These are phyloP conservation scores for Myriosclerotinia curreyana DNA, from an alignment of 2,329 filamentous ascomycete species.

Conservation along the genomic window DNA sequence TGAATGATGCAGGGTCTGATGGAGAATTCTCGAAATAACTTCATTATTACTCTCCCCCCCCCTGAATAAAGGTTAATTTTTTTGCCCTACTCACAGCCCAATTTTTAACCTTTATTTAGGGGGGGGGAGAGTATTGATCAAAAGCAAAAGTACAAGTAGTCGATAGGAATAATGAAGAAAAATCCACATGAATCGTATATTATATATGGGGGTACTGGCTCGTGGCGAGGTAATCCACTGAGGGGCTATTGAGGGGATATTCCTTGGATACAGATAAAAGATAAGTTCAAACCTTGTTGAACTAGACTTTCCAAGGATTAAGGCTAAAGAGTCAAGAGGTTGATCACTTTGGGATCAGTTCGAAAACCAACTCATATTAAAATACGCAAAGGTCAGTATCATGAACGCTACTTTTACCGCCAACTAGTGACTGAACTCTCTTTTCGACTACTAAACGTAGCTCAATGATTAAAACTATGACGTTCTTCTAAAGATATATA, in stretches of 20 bases:
- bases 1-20: constrained; percentile 4
- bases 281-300: constrained; percentile 1
- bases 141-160: too few relatives aligned
- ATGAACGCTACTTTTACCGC: not conserved
- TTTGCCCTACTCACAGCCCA: too few relatives aligned
- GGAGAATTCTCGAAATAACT: constrained; percentile 9
- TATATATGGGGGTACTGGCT: constrained; percentile 7
- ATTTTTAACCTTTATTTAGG: too few relatives aligned
- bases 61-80: too few relatives aligned
- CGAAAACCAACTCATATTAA: too few relatives aligned
- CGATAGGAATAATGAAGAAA: too few relatives aligned
- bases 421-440: not conserved
- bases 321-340: not conserved
- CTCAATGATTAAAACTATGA: not conserved
- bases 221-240: not conserved
- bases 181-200: constrained; percentile 9
- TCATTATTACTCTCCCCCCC: too few relatives aligned
- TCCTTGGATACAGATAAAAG: too few relatives aligned
- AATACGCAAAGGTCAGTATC: not conserved
- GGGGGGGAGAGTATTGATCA: too few relatives aligned
- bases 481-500: not conserved
- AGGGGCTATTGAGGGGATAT: constrained; percentile 1
- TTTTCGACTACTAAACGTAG: not conserved
- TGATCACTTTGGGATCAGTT: constrained; percentile 6
- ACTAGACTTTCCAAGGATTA: not conserved